These are phyloP conservation scores for Ceratopteris richardii DNA, from an alignment of 75 land plant species.

Conservation along the genomic window DNA sequence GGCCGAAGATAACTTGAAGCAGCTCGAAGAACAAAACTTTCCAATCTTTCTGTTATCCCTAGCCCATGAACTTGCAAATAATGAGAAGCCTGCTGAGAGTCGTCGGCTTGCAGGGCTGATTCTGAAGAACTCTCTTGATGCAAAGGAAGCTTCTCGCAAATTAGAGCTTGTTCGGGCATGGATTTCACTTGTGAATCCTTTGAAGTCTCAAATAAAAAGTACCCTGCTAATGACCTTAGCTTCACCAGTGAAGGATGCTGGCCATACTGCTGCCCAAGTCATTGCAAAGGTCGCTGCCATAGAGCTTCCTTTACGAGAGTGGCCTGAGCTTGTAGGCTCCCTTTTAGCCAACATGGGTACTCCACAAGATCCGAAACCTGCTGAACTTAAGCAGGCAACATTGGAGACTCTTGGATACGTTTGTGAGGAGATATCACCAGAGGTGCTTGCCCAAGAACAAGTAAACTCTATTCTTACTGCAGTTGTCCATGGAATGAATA, in stretches of 20 bases:
- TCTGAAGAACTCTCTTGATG: too few species aligned
- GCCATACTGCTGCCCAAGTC: slow-evolving; percentile 62
- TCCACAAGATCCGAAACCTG: slow-evolving; percentile 11
- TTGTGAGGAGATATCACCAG: slow-evolving; percentile 63
- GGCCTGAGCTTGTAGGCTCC: slow-evolving; percentile 49
- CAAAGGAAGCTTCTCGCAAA: too few species aligned
- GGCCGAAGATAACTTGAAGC: too few species aligned
- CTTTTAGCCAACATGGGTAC: slow-evolving; percentile 49
- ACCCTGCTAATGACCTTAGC: slow-evolving; percentile 39
- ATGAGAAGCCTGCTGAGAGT: too few species aligned
- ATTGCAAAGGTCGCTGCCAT: slow-evolving; percentile 67
- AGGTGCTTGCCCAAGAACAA: slow-evolving; percentile 60
- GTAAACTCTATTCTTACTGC: slow-evolving; percentile 75
- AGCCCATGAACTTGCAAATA: too few species aligned
- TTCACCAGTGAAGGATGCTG: slow-evolving; percentile 41
- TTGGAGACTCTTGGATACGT: slow-evolving; percentile 68
- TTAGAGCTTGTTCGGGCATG: slow-evolving; percentile 50
- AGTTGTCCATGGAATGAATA: slow-evolving; percentile 59
- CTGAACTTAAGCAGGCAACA: slow-evolving; percentile 54
- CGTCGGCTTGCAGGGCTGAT: too few species aligned
- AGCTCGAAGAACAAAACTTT: too few species aligned
- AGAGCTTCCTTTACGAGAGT: slow-evolving; percentile 45
- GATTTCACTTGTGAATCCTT: slow-evolving; percentile 32
- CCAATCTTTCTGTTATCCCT: too few species aligned
- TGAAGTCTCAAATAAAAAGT: slow-evolving; percentile 47